Evolutionary conservation across 495 filamentous ascomycete genomes (phyloP).

Genomic region (Margaritispora aquatica): DNA sequence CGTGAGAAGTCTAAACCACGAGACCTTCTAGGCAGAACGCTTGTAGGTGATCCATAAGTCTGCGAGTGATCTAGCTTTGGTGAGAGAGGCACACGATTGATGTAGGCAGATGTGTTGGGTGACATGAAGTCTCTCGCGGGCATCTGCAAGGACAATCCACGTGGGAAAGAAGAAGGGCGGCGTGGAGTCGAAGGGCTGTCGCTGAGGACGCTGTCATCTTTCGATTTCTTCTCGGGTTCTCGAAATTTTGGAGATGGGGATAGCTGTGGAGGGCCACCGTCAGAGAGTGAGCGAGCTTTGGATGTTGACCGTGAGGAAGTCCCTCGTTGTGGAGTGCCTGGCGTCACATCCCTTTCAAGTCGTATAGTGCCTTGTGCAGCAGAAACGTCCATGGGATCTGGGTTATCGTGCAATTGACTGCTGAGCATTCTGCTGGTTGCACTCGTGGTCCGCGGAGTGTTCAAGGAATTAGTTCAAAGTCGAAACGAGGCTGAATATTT

Average conservation of each 20-base stretch:
- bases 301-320: conserved; percentile 17
- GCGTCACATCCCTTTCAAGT: background rate
- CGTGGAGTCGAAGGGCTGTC: conserved; percentile 58
- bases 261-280: conserved; percentile 43
- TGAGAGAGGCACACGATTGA: conserved; percentile 66
- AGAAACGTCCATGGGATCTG: background rate
- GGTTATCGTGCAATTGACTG: conserved; percentile 15
- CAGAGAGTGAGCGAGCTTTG: conserved; percentile 26
- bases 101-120: conserved; percentile 46
- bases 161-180: conserved; percentile 52
- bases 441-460: too few relatives aligned
- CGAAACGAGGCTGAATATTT: background rate
- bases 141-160: conserved; percentile 70
- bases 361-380: background rate
- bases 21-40: conserved; percentile 78
- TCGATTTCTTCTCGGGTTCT: conserved; percentile 52
- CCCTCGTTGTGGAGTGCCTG: background rate
- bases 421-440: conserved; percentile 11
- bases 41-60: conserved; percentile 77
- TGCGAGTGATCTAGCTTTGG: conserved; percentile 79
- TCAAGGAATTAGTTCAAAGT: background rate
- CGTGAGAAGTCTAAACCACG: conserved; percentile 88
- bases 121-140: conserved; percentile 48
- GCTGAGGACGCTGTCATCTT: conserved; percentile 72
- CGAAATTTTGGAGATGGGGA: conserved; percentile 62